Evolutionary conservation across 2,329 filamentous ascomycete species (phyloP).

Genomic region (Talaromyces sp.): DNA sequence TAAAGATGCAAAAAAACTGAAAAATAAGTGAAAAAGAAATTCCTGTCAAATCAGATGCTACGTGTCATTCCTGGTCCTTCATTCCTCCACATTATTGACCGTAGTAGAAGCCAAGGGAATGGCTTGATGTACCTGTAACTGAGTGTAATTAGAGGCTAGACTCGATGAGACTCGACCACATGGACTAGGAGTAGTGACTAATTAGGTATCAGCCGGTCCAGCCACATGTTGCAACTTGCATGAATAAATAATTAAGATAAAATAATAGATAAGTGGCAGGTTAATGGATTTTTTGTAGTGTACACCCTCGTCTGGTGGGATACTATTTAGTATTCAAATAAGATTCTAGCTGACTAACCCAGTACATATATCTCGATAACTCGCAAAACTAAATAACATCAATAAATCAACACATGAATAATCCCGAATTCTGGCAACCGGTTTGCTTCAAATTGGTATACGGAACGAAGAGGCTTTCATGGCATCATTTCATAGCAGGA

Average conservation of each 20-base stretch:
- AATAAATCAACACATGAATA: neutral
- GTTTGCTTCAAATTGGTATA: neutral
- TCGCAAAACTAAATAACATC: neutral
- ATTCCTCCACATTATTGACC: neutral
- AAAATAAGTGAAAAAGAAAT: neutral
- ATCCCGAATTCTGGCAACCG: neutral
- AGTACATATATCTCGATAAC: neutral
- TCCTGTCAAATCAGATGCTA: neutral
- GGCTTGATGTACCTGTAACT: no score
- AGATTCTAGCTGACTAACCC: neutral
- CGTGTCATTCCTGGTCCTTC: neutral
- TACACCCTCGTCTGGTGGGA: neutral
- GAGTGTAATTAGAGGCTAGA: neutral
- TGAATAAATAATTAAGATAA: no score
- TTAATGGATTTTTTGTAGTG: neutral
- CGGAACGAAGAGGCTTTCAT: neutral
- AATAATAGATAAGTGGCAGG: no score
- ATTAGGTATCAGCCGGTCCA: no score
- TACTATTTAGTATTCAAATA: neutral
- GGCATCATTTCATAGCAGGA: neutral
- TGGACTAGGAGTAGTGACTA: no score
- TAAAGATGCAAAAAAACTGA: conserved; percentile 9
- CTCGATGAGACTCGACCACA: no score
- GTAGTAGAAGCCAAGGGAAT: no score
- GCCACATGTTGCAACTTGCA: no score